Evolutionary conservation across 1,284 basidiomycete genomes (phyloP).

Genomic region (Leccinum griseonigrum): DNA sequence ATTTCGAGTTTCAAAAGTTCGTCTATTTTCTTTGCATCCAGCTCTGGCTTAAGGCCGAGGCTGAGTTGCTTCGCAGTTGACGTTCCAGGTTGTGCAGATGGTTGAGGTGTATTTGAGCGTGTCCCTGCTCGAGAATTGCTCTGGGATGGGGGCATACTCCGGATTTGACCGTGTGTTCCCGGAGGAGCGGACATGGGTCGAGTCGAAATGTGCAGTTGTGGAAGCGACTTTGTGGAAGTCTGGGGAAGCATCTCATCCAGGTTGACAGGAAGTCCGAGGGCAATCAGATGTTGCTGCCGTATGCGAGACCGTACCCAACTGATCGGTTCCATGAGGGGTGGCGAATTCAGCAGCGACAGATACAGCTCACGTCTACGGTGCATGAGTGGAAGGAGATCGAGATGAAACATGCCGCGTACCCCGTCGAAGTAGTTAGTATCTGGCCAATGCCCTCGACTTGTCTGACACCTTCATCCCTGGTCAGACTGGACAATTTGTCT

Average conservation of each 20-base stretch:
- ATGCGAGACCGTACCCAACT: conserved; percentile 91
- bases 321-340: conserved; percentile 71
- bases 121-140: conserved; percentile 43
- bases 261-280: conserved; percentile 90
- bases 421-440: conserved; percentile 69
- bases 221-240: conserved; percentile 66
- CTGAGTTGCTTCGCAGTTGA: conserved; percentile 53
- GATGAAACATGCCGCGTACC: conserved; percentile 45
- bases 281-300: conserved; percentile 83
- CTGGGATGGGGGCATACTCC: conserved; percentile 39
- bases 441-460: conserved; percentile 79
- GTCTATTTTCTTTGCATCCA: conserved; percentile 65
- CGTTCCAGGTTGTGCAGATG: conserved; percentile 35
- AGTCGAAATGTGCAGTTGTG: conserved; percentile 80
- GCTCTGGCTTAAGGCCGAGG: conserved; percentile 65
- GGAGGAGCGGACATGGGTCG: conserved; percentile 78
- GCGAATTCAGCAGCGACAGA: conserved; percentile 60
- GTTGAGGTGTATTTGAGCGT: conserved; percentile 58
- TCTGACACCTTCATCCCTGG: conserved; percentile 73
- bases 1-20: conserved; percentile 65
- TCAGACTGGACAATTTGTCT: conserved; percentile 45
- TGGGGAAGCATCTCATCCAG: conserved; percentile 87
- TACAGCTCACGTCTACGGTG: conserved; percentile 69
- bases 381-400: conserved; percentile 28
- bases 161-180: conserved; percentile 43